Base-by-base conservation (phyloP, 805 yeast species). In the Schwanniomyces pseudopolymorphus region DNA sequence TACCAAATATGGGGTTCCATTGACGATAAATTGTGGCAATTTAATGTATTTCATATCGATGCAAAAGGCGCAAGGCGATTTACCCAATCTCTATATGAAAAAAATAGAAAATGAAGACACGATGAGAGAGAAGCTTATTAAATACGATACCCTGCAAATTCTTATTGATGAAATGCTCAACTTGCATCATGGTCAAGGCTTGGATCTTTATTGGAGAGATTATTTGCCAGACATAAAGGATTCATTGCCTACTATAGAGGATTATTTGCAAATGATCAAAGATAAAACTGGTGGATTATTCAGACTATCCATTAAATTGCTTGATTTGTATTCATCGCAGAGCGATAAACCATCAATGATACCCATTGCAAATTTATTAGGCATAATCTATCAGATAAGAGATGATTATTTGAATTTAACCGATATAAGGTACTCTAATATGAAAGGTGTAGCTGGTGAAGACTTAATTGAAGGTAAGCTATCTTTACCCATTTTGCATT, bases 191-290 rank as follows among this genome's bases (percentile, higher is more conserved):
- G 98, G 98, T 5, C 98, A 91, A 69, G 95, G 96, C 0, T 65
- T 86, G 49, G 98, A 91, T 56, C 75, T 91, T 17, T 85, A 83
- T 63, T 91, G 97, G 97, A 73, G 97, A 51, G 96, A 89, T 46
- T 50, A 54, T 44, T 50, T 63, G 24, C 31, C 27, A 5, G 39
- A 37, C 3, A 44, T 58, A 22, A 51, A 52, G 33, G 28, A 41
- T 22, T 44, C 47, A 8, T 45, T 64, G 17, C 75, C 75, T 2
- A 26, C 53, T 1, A 57, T 63, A 37, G 60, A 61, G 31, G 64
- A 87, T 57, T 91, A 91, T 58, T 61, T 83, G 27, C 75, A 74
- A 33, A 91, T 92, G 97, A 96, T 87, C 7, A 79, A 79, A 77
- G 84, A 89, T 59, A 91, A 70, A 43, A 91, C 97, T 0, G 96